Evolutionary conservation across 2,329 filamentous ascomycete genomes (phyloP), one percentile per base, ranked within the genome.

Genomic region (Diaporthe sp.): DNA sequence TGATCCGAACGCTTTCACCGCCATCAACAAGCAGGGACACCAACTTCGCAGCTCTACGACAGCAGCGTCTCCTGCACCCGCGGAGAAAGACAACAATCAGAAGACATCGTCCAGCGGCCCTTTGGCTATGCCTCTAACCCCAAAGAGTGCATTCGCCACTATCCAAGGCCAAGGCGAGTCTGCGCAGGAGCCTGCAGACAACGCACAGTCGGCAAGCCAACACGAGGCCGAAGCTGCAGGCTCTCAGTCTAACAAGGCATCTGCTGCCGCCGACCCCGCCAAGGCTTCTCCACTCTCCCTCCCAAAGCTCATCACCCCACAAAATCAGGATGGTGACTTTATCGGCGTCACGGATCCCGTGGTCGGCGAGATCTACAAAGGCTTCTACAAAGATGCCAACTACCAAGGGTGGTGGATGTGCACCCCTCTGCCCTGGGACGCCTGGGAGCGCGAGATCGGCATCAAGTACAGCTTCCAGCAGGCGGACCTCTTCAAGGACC

Each of bases 381-480:
- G 66, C 17, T 75, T 66, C 45, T 75, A 75, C 57, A 52, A 67
- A 15, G 45, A 69, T 28, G 9, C 19, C 4, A 22, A 33, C 8
- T 40, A 54, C 4, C 47, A 61, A 15, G 72, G 72, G n/a, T 74
- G 72, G 72, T 75, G 72, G 54, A 71, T 71, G 64, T 72, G 71
- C 40, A 58, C 71, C 0, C 19, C 35, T 1, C 50, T 75, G 7
- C 74, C 74, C 13, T 73, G 28, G 66, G 25, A 45, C 25, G 38
- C 40, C 30, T 75, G 71, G 74, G 50, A 33, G 0, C 52, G 28
- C 22, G 38, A 70, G 33, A 52, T 73, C 42, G 72, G 67, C 30
- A 54, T 75, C n/a, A 52, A 52, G 19, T 66, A 58, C 30, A n/a
- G 47, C 28, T 70, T 73, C 12, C 4, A 28, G 8, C 25, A 40